phyloP scores from a whole-genome alignment of 805 yeast genomes.

The Candida nemodendra region DNA sequence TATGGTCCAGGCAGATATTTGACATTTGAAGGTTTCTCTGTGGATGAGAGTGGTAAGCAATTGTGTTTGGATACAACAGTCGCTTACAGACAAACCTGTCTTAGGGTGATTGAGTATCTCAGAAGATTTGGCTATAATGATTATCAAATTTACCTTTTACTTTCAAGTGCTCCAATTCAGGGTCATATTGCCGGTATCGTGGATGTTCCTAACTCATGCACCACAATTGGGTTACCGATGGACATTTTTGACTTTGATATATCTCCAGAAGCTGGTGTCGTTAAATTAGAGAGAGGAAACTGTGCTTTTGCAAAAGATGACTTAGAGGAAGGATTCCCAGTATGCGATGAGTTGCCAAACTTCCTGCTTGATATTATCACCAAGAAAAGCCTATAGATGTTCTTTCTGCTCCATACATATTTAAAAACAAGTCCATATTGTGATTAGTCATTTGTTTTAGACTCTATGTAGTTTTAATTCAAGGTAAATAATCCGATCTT shows the following conservation, averaged over 20 bases:
- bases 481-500: too few relatives aligned
- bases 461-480: too few relatives aligned
- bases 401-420: background rate
- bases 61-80: constrained; percentile 45
- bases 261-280: constrained; percentile 36
- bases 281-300: constrained; percentile 33
- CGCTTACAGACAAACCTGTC: constrained; percentile 51
- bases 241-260: constrained; percentile 52
- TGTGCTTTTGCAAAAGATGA: constrained; percentile 38
- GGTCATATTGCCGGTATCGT: constrained; percentile 53
- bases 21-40: constrained; percentile 54
- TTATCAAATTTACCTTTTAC: constrained; percentile 46
- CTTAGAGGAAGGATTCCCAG: constrained; percentile 19
- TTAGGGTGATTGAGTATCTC: constrained; percentile 48
- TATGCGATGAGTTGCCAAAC: constrained; percentile 19
- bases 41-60: constrained; percentile 47
- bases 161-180: constrained; percentile 49
- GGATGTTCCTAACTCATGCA: constrained; percentile 52
- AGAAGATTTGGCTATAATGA: constrained; percentile 50
- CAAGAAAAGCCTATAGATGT: constrained; percentile 6
- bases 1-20: constrained; percentile 49
- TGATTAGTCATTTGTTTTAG: too few relatives aligned
- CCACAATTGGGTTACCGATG: constrained; percentile 50
- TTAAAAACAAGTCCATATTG: too few relatives aligned
- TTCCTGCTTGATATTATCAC: constrained; percentile 18